phyloP scores from a whole-genome alignment of 1,284 basidiomycete species.

The Trichosporon sp. region DNA sequence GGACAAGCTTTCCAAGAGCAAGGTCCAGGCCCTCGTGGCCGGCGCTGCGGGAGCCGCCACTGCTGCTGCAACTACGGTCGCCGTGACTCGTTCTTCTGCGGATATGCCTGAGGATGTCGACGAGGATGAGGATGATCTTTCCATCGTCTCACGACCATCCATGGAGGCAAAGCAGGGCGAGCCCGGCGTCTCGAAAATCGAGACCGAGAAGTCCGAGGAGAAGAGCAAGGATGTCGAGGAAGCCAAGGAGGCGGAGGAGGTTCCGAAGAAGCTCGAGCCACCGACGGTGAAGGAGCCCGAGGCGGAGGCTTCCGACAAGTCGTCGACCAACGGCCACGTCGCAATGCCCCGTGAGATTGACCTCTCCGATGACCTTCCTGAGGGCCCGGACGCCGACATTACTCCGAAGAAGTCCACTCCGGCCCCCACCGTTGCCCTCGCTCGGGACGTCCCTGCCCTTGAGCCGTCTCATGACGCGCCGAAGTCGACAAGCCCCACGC shows the following conservation, averaged over 20 bases:
- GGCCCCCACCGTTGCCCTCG: background rate
- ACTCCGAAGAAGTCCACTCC: background rate
- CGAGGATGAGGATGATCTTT: constrained; percentile 1
- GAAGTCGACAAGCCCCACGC: constrained; percentile 9
- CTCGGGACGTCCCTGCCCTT: background rate
- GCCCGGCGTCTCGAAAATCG: background rate
- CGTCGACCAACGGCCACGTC: background rate
- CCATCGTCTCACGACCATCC: background rate
- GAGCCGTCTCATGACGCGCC: background rate
- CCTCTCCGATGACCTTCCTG: background rate
- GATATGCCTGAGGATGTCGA: background rate
- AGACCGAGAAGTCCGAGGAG: constrained; percentile 48
- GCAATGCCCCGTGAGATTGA: background rate
- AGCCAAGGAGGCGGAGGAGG: background rate
- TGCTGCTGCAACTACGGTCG: background rate
- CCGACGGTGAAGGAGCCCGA: background rate
- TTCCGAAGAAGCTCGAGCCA: background rate
- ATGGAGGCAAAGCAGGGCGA: background rate
- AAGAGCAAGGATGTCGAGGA: background rate
- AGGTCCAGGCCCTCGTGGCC: constrained; percentile 46
- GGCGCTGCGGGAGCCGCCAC: constrained; percentile 57
- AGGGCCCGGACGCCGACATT: background rate
- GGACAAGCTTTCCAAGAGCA: constrained; percentile 54
- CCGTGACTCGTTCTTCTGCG: background rate
- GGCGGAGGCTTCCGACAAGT: background rate